phyloP scores from a whole-genome alignment of 768 basidiomycete genomes.

The Lentinus tigrinus region DNA sequence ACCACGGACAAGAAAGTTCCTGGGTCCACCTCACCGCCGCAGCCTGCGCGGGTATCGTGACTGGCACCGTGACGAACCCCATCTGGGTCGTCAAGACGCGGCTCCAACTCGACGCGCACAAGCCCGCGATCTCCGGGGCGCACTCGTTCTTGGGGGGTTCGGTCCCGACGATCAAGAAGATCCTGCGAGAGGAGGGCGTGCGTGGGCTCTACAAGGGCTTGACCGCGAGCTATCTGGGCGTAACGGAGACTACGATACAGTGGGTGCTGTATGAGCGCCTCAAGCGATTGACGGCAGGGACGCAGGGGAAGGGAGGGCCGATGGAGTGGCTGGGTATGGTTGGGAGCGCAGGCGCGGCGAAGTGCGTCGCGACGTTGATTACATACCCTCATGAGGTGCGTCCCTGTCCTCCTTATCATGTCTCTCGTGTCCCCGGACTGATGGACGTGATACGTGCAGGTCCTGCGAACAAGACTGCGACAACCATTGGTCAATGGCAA shows the following conservation, averaged over 20 bases:
- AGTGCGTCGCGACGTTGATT: constrained; percentile 89
- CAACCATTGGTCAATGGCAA: constrained; percentile 82
- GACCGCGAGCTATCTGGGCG: constrained; percentile 92
- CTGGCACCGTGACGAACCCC: constrained; percentile 91
- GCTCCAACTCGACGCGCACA: constrained; percentile 58
- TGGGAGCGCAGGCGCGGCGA: constrained; percentile 89
- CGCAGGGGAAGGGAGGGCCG: constrained; percentile 55
- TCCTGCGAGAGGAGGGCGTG: constrained; percentile 78
- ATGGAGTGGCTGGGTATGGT: constrained; percentile 80
- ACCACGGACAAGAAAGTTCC: constrained; percentile 77
- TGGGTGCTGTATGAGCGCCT: constrained; percentile 96
- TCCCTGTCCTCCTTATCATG: constrained; percentile 3
- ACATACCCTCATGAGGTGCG: constrained; percentile 98
- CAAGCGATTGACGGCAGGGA: constrained; percentile 61
- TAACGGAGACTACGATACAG: constrained; percentile 94
- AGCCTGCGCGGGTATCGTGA: constrained; percentile 80
- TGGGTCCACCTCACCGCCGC: constrained; percentile 86
- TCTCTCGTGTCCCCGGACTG: neutral
- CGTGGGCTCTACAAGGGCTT: constrained; percentile 93
- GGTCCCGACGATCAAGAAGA: constrained; percentile 63
- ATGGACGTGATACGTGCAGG: constrained; percentile 43
- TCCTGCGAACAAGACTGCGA: constrained; percentile 87
- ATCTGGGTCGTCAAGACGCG: constrained; percentile 99
- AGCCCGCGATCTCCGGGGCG: constrained; percentile 9
- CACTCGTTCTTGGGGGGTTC: constrained; percentile 49